A percentile compares a stretch with the other conserved stretches of the same genome.
phyloP scores from a whole-genome alignment of 2,329 filamentous ascomycete species.

The Dichotomopilus funicola region DNA sequence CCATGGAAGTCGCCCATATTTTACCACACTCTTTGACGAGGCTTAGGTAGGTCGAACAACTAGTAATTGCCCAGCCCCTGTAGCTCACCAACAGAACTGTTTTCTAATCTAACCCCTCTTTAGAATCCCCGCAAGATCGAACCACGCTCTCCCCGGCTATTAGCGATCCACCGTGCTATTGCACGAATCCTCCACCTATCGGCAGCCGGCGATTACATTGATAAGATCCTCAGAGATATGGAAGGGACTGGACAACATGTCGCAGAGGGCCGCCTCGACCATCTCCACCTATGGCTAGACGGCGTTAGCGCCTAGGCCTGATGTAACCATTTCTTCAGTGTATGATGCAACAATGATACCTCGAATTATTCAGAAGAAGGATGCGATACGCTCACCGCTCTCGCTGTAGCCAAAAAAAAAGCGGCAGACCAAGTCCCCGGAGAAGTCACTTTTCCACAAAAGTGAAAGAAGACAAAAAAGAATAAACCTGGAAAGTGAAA shows the following conservation, averaged over 20 bases:
- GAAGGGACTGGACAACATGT: not conserved
- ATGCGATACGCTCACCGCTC: no score
- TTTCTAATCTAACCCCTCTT: slow-evolving; percentile 9
- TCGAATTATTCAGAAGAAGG: no score
- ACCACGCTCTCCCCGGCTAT: slow-evolving; percentile 27
- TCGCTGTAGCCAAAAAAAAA: no score
- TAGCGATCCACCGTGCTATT: slow-evolving; percentile 30
- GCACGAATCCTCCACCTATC: not conserved
- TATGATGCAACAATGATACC: no score
- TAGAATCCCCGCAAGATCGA: slow-evolving; percentile 17
- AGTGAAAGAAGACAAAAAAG: no score
- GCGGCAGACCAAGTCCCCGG: no score
- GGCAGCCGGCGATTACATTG: not conserved
- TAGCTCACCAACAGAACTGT: not conserved
- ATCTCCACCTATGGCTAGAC: not conserved
- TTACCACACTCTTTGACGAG: slow-evolving; percentile 19
- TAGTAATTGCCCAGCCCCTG: not conserved
- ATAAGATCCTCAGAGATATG: not conserved
- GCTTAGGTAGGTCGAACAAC: not conserved
- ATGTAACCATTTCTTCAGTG: not conserved
- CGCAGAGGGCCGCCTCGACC: not conserved
- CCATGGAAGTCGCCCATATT: slow-evolving; percentile 24
- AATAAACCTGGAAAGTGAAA: no score
- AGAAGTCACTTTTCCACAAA: no score
- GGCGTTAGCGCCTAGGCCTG: not conserved